phyloP scores from a whole-genome alignment of 1,284 basidiomycete genomes.

The Trametes polyzona region DNA sequence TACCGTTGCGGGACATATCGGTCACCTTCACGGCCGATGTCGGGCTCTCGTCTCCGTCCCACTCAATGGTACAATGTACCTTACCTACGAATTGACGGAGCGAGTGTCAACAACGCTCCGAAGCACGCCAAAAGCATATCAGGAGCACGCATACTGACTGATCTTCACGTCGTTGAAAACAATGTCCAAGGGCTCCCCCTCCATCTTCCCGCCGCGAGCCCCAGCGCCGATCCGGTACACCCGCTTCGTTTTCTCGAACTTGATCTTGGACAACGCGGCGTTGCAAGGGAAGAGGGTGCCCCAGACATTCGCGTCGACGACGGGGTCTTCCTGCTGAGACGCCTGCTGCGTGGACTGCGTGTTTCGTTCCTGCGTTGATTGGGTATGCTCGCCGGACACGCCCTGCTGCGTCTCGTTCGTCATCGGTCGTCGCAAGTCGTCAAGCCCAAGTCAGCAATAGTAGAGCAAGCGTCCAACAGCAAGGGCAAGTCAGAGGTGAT shows the following conservation, averaged over 20 bases:
- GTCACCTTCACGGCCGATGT: constrained; percentile 63
- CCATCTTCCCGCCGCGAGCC: constrained; percentile 47
- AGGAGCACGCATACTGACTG: constrained; percentile 52
- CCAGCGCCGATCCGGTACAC: constrained; percentile 57
- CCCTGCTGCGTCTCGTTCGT: neutral
- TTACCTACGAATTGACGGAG: too few species aligned
- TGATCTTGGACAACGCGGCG: constrained; percentile 60
- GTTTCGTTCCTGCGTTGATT: neutral
- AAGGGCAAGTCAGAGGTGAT: neutral
- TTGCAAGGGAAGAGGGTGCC: constrained; percentile 66
- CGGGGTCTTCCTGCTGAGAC: constrained; percentile 26
- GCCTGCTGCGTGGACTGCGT: constrained; percentile 32
- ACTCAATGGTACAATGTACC: constrained; percentile 61
- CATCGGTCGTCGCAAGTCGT: neutral
- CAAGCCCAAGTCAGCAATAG: neutral
- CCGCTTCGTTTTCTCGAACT: constrained; percentile 38
- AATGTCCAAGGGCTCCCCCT: constrained; percentile 49
- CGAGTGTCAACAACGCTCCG: too few species aligned
- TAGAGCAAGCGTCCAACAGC: neutral
- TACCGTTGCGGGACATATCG: constrained; percentile 84
- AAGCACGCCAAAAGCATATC: neutral
- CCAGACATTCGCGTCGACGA: constrained; percentile 57
- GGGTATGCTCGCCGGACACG: too few species aligned
- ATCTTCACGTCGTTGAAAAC: constrained; percentile 66
- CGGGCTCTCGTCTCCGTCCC: constrained; percentile 59